Evolutionary conservation across 73 alveolate species (phyloP).

Genomic region (Paramecium bursaria): DNA sequence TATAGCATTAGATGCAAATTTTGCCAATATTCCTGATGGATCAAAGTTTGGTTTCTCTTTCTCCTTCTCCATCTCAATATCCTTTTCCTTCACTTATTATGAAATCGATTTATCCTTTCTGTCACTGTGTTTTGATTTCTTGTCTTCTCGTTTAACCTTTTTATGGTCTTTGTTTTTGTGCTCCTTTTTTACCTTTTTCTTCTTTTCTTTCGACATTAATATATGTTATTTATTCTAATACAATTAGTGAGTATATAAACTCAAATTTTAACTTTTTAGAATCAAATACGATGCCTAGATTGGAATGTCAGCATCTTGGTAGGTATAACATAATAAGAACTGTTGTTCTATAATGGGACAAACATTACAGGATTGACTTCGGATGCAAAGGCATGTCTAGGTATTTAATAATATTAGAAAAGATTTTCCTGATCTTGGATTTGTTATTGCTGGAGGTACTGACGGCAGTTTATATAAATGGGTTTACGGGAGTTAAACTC

Average conservation of each 20-base stretch:
- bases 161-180: conserved; percentile 1
- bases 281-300: too few relatives aligned
- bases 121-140: not conserved
- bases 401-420: too few relatives aligned
- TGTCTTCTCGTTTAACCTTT: not conserved
- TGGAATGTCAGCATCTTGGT: too few relatives aligned
- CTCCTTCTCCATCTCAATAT: not conserved
- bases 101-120: not conserved
- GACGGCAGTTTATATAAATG: not conserved
- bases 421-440: too few relatives aligned
- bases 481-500: not conserved
- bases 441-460: not conserved
- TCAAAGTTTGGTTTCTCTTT: conserved; percentile 66
- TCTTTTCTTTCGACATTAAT: not conserved
- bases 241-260: too few relatives aligned
- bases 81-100: not conserved
- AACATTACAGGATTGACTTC: too few relatives aligned
- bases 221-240: too few relatives aligned
- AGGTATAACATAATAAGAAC: too few relatives aligned
- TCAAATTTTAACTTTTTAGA: too few relatives aligned
- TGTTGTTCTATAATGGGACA: too few relatives aligned
- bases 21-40: conserved; percentile 76
- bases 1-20: conserved; percentile 63
- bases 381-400: too few relatives aligned
- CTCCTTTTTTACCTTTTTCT: conserved; percentile 1